phyloP scores from a whole-genome alignment of 2,329 filamentous ascomycete genomes.

The Sclerotinia minor region DNA sequence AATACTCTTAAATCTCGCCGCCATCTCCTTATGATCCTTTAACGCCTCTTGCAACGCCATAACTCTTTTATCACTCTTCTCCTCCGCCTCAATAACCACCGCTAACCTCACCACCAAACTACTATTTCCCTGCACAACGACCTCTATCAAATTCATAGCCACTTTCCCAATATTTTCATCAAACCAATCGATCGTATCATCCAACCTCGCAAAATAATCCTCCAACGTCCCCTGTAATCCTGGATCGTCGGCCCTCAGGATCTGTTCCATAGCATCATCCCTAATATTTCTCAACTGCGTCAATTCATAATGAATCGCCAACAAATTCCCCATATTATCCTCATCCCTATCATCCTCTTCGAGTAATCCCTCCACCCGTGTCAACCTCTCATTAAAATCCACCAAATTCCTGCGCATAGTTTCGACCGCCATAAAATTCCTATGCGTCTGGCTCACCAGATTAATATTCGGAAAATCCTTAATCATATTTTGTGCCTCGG shows the following conservation, averaged over 20 bases:
- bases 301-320: slow-evolving; percentile 88
- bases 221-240: slow-evolving; percentile 79
- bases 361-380: slow-evolving; percentile 74
- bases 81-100: slow-evolving; percentile 90
- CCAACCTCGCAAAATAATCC: slow-evolving; percentile 84
- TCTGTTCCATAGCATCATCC: slow-evolving; percentile 96
- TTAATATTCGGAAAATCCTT: slow-evolving; percentile 94
- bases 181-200: slow-evolving; percentile 89
- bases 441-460: slow-evolving; percentile 86
- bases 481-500: slow-evolving; percentile 96
- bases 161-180: slow-evolving; percentile 90
- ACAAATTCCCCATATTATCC: slow-evolving; percentile 88
- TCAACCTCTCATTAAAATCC: slow-evolving; percentile 77
- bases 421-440: slow-evolving; percentile 93
- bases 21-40: slow-evolving; percentile 93
- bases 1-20: slow-evolving; percentile 90
- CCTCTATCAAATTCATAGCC: slow-evolving; percentile 83
- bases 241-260: slow-evolving; percentile 70
- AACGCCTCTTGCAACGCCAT: slow-evolving; percentile 90
- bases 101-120: slow-evolving; percentile 89
- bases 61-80: slow-evolving; percentile 92
- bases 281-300: slow-evolving; percentile 90
- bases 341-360: slow-evolving; percentile 79
- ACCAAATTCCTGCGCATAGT: slow-evolving; percentile 90
- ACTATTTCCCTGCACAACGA: slow-evolving; percentile 84